These are phyloP conservation scores for Aphanocladium album DNA, from an alignment of 2,329 filamentous ascomycete genomes.

Conservation along the genomic window DNA sequence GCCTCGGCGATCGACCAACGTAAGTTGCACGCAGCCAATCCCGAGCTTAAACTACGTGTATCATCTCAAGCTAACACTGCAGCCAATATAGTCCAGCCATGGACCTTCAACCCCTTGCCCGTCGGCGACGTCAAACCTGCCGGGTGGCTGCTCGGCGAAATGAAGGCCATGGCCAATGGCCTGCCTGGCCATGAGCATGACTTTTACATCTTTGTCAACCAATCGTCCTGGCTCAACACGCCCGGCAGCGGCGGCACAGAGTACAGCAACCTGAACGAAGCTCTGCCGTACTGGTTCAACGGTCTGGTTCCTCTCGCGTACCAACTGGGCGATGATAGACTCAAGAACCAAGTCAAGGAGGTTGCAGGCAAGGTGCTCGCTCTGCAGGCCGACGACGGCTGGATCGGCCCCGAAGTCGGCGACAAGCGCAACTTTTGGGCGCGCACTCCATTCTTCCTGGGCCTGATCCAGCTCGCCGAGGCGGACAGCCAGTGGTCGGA, in stretches of 20 bases:
- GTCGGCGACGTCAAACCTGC: constrained; percentile 44
- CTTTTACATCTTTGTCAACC: constrained; percentile 49
- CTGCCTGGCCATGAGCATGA: constrained; percentile 48
- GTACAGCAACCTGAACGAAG: constrained; percentile 53
- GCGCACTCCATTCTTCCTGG: constrained; percentile 27
- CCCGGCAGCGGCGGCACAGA: constrained; percentile 38
- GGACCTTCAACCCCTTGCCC: constrained; percentile 26
- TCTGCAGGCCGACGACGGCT: constrained; percentile 42
- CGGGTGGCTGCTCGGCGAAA: constrained; percentile 49
- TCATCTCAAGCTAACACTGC: neutral
- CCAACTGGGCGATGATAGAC: constrained; percentile 34
- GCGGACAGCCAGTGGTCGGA: constrained; percentile 23
- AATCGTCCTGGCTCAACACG: constrained; percentile 41
- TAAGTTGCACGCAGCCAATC: neutral
- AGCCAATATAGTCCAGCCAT: constrained; percentile 11
- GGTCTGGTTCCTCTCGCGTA: constrained; percentile 53
- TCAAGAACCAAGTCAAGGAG: constrained; percentile 39
- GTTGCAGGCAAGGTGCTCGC: constrained; percentile 35
- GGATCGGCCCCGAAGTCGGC: constrained; percentile 39
- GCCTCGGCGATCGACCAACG: neutral
- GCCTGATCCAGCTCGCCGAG: constrained; percentile 29
- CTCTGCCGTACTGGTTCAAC: constrained; percentile 57
- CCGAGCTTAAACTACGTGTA: neutral
- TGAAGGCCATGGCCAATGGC: constrained; percentile 43
- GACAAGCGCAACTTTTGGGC: constrained; percentile 27